These are phyloP conservation scores for Sistotremastrum suecicum DNA, from an alignment of 768 basidiomycete genomes.

Conservation along the genomic window DNA sequence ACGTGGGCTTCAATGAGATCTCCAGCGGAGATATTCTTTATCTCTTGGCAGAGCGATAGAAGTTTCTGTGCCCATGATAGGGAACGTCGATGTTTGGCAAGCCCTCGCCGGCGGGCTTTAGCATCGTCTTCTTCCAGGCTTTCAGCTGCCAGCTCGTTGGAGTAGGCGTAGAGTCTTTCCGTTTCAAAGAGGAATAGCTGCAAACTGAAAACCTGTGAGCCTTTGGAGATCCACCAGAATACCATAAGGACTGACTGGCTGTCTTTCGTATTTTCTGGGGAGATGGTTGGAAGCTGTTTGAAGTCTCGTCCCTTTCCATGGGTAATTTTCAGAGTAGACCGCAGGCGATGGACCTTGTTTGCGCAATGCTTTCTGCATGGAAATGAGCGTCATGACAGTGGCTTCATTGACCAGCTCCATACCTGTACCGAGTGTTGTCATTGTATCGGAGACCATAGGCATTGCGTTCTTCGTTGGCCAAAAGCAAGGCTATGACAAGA, in stretches of 20 bases:
- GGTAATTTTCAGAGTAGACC: slow-evolving; percentile 71
- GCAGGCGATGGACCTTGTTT: slow-evolving; percentile 77
- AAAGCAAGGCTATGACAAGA: slow-evolving; percentile 49
- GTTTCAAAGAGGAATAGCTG: slow-evolving; percentile 80
- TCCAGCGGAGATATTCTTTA: slow-evolving; percentile 37
- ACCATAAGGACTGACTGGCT: slow-evolving; percentile 51
- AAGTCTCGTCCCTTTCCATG: slow-evolving; percentile 86
- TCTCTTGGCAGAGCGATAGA: slow-evolving; percentile 51
- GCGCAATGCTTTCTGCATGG: slow-evolving; percentile 75
- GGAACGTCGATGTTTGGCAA: slow-evolving; percentile 45
- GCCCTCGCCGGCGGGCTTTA: slow-evolving; percentile 31
- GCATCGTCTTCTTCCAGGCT: slow-evolving; percentile 39
- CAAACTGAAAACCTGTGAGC: slow-evolving; percentile 30
- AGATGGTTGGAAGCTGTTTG: slow-evolving; percentile 63
- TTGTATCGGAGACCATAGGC: slow-evolving; percentile 86
- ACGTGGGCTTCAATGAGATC: slow-evolving; percentile 55
- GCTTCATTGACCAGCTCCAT: slow-evolving; percentile 5
- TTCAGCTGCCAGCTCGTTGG: slow-evolving; percentile 56
- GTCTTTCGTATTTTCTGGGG: slow-evolving; percentile 58
- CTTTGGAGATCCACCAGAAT: not conserved
- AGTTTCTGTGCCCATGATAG: slow-evolving; percentile 68
- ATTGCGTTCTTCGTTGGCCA: slow-evolving; percentile 79
- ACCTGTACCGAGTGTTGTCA: slow-evolving; percentile 81
- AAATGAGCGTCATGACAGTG: not conserved
- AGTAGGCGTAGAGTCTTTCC: slow-evolving; percentile 85